Conservation (phyloP, 2,329 filamentous ascomycete genomes). For the Cladosporium sp. region DNA sequence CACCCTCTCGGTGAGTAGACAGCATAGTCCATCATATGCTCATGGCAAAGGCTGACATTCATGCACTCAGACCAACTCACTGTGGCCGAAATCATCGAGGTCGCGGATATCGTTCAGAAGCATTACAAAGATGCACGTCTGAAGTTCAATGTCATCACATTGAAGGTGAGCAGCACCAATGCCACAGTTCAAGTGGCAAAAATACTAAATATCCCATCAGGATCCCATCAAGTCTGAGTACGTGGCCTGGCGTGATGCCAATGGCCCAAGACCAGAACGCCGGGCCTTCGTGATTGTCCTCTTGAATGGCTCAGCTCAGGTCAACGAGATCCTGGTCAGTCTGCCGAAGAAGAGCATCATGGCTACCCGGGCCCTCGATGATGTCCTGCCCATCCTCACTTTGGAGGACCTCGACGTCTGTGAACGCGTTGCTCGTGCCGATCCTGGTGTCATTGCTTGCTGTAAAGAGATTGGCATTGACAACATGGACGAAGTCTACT, state of each 20-base stretch:
- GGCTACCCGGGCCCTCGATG: conserved; percentile 32
- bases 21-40: neutral
- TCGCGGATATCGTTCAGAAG: conserved; percentile 12
- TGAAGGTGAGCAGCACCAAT: conserved; percentile 5
- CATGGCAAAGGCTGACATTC: neutral
- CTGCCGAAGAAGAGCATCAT: conserved; percentile 9
- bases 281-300: conserved; percentile 53
- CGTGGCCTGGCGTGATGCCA: conserved; percentile 37
- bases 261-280: conserved; percentile 37
- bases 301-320: conserved; percentile 40
- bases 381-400: conserved; percentile 51
- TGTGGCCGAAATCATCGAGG: conserved; percentile 18
- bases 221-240: conserved; percentile 39
- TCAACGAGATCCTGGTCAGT: conserved; percentile 22
- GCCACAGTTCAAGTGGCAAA: too few relatives aligned
- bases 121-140: neutral
- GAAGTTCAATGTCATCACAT: conserved; percentile 22
- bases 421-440: conserved; percentile 38
- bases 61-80: conserved; percentile 14
- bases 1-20: conserved; percentile 17
- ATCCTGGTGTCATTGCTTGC: conserved; percentile 38
- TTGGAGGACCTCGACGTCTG: conserved; percentile 41
- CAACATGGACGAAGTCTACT: conserved; percentile 40
- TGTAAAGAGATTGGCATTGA: conserved; percentile 42
- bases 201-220: neutral